These are phyloP conservation scores for Scutellaria minor DNA, from an alignment of 257 asterid species.

Conservation along the genomic window DNA sequence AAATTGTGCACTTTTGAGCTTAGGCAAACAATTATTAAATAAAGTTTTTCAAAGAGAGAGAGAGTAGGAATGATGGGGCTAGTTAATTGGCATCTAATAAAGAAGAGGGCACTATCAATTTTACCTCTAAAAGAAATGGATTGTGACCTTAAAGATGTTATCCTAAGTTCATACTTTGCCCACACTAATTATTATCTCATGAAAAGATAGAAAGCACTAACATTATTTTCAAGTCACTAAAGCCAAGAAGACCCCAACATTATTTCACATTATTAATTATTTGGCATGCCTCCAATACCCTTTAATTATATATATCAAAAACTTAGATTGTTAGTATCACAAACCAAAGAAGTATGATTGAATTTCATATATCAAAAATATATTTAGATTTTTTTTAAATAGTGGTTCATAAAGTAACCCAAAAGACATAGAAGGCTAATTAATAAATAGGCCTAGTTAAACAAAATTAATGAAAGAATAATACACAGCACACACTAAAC, in stretches of 20 bases:
- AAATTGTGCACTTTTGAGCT: slow-evolving; percentile 33
- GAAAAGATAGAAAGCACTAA: slow-evolving; percentile 56
- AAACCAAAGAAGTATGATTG: not conserved
- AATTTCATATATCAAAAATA: slow-evolving; percentile 2
- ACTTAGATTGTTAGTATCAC: not conserved
- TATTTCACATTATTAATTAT: slow-evolving; percentile 28
- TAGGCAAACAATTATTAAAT: slow-evolving; percentile 11
- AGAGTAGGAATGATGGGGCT: slow-evolving; percentile 42
- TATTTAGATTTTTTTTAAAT: not conserved
- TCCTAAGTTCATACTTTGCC: slow-evolving; percentile 42
- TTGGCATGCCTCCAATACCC: slow-evolving; percentile 20
- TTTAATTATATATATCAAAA: not conserved
- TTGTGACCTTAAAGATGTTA: slow-evolving; percentile 73
- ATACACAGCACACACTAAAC: slow-evolving; percentile 3
- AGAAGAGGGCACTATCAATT: slow-evolving; percentile 51
- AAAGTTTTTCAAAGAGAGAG: slow-evolving; percentile 20
- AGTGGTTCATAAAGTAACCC: not conserved
- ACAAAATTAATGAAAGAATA: not conserved
- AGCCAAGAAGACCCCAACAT: slow-evolving; percentile 20
- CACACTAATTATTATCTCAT: slow-evolving; percentile 41
- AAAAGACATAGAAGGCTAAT: slow-evolving; percentile 21
- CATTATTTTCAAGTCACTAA: slow-evolving; percentile 34
- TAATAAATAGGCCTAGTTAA: not conserved
- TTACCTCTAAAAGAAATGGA: slow-evolving; percentile 66
- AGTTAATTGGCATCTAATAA: slow-evolving; percentile 44